Percentiles rank a stretch among this genome's conserved stretches.
Evolutionary conservation across 257 asterid genomes (phyloP).

Genomic region (Solanum arcanum): DNA sequence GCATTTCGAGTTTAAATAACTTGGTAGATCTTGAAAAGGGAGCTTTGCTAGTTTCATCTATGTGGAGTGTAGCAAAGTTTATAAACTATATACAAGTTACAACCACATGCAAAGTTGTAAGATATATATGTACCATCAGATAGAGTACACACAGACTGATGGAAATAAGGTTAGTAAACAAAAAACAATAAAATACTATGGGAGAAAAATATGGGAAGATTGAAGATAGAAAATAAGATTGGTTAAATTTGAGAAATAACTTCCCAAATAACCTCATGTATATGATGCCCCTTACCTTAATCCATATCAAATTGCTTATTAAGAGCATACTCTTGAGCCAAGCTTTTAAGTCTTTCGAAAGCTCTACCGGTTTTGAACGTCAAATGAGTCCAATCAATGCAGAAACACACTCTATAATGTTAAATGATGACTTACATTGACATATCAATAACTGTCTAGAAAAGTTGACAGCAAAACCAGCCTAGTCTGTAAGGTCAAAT

Average conservation of each 20-base stretch:
- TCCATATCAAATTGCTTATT: neutral
- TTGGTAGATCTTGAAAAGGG: neutral
- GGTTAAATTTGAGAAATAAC: neutral
- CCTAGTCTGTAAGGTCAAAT: neutral
- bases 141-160: neutral
- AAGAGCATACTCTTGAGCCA: neutral
- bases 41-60: neutral
- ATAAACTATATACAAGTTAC: neutral
- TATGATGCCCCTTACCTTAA: neutral
- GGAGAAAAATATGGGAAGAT: neutral
- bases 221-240: neutral
- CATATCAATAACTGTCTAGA: neutral
- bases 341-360: neutral
- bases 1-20: slow-evolving; percentile 58
- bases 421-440: neutral
- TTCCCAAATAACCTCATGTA: neutral
- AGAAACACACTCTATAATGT: neutral
- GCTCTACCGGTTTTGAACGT: neutral
- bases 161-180: neutral
- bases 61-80: neutral
- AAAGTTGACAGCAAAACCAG: neutral
- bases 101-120: neutral
- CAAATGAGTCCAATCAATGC: neutral
- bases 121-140: neutral
- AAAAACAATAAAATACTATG: neutral